These are phyloP conservation scores for Entomortierella parvispora DNA, from an alignment of 192 early-diverging fungal genomes.

Conservation along the genomic window DNA sequence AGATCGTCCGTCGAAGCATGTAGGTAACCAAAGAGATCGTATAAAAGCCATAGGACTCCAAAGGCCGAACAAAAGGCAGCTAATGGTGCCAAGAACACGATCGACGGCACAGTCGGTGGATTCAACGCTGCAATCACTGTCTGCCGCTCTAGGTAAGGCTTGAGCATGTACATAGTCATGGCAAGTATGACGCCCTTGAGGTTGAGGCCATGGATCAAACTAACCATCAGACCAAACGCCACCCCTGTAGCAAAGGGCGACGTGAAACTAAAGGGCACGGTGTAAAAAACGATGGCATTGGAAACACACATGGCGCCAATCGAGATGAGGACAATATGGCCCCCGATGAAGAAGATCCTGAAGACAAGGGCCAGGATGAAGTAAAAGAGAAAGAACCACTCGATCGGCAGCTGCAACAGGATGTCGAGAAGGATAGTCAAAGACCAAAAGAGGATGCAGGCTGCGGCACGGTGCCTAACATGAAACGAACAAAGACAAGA, in stretches of 20 bases:
- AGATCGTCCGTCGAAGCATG: constrained; percentile 47
- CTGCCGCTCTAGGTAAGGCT: constrained; percentile 44
- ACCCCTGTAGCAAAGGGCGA: constrained; percentile 53
- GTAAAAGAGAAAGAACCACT: constrained; percentile 53
- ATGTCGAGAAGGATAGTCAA: constrained; percentile 51
- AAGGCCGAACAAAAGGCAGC: constrained; percentile 50
- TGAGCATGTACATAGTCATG: constrained; percentile 55
- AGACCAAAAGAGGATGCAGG: constrained; percentile 51
- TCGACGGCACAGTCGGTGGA: constrained; percentile 42
- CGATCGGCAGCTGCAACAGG: constrained; percentile 46
- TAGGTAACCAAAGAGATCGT: constrained; percentile 50
- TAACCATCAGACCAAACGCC: constrained; percentile 51
- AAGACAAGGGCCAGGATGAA: constrained; percentile 50
- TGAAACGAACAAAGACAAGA: background rate
- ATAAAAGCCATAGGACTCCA: constrained; percentile 45
- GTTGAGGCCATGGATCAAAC: constrained; percentile 46
- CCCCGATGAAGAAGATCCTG: constrained; percentile 50
- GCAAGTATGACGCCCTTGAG: constrained; percentile 47
- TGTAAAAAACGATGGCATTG: constrained; percentile 45
- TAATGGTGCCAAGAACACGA: constrained; percentile 41
- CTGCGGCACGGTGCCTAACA: constrained; percentile 44
- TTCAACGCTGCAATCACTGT: constrained; percentile 35
- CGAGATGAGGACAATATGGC: constrained; percentile 49
- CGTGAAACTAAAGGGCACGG: constrained; percentile 46
- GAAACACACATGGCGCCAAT: constrained; percentile 47